These are phyloP conservation scores for Polytrichum commune DNA, from an alignment of 225 moss, liverwort and hornwort genomes.

Conservation along the genomic window DNA sequence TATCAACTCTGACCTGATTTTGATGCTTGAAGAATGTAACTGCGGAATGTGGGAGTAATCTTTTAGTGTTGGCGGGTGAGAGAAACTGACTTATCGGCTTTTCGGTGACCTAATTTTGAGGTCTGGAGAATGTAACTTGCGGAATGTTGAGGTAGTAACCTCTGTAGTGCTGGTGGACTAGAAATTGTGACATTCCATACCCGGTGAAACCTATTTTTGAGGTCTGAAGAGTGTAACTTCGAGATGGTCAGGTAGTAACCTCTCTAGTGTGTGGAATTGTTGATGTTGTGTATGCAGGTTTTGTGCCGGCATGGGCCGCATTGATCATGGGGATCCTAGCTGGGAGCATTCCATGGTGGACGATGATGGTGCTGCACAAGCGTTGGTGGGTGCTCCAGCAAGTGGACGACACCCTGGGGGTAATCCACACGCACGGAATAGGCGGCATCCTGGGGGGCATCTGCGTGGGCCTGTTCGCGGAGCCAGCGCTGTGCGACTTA, in stretches of 20 bases:
- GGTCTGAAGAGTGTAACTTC: too few relatives aligned
- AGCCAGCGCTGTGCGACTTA: conserved; percentile 33
- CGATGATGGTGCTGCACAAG: conserved; percentile 52
- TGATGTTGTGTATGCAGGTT: conserved; percentile 16
- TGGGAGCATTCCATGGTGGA: conserved; percentile 41
- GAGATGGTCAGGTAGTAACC: not conserved
- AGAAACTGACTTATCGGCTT: not conserved
- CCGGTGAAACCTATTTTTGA: too few relatives aligned
- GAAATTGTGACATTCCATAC: not conserved
- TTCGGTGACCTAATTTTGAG: not conserved
- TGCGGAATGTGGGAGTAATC: not conserved
- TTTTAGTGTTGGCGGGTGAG: not conserved
- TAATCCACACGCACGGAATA: conserved; percentile 47
- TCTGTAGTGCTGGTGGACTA: not conserved
- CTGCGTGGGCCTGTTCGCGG: conserved; percentile 32
- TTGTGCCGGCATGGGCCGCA: conserved; percentile 37
- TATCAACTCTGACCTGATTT: not conserved
- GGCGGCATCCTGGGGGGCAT: conserved; percentile 27
- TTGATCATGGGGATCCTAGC: conserved; percentile 37
- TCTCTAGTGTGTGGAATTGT: not conserved
- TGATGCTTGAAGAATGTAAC: too few relatives aligned
- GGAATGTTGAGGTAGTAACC: not conserved
- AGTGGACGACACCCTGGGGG: conserved; percentile 46
- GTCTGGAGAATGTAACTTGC: too few relatives aligned
- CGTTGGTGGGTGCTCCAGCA: conserved; percentile 37